Evolutionary conservation across 164 flowering plant species (phyloP), one percentile per base, ranked within the genome.

Genomic region (Aristolochia fimbriata): DNA sequence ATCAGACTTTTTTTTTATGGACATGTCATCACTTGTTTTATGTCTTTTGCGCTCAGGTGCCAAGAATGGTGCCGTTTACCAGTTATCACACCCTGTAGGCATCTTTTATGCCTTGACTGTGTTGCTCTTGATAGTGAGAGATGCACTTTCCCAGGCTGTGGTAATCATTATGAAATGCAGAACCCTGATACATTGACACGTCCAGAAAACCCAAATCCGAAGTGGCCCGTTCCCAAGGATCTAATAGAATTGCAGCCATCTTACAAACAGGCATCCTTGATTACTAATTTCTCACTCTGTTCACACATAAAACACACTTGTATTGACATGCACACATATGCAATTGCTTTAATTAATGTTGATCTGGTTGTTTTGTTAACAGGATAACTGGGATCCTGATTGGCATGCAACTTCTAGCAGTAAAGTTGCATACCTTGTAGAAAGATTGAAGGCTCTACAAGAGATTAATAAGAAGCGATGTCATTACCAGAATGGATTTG

Each of bases 161-260:
- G 83, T 52, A 55, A 80, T 59, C 59, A 68, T 16, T 93, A 90
- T 76, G 92, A 86, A 75, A 93, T 93, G 99, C 90, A 90, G 69
- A 76, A 76, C 77, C 99, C 99, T 66, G 97, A 93, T 68, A 78
- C 62, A 47, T 61, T 85, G 70, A 71, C 97, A 15, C 90, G 99
- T 58, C 88, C 93, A 27, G 99, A 90, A 81, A 93, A 93, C 69
- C 99, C 97, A 16, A 83, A 85, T 53, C 99, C 99, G 30, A 86
- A 93, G 73, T 90, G 97, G 97, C 95, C 97, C 69, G 97, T 93
- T n/a, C 99, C 99, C 15, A 80, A 90, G 70, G 97, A 93, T 80
- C 91, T 93, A 57, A 93, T 93, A 65, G 99, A 93, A 80, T 80
- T 93, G 51, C 99, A 93, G 64, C 97, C 97, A 60, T 90, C 99